Conservation (phyloP, 2,329 filamentous ascomycete genomes). For the Lasiodiplodia citricola region DNA sequence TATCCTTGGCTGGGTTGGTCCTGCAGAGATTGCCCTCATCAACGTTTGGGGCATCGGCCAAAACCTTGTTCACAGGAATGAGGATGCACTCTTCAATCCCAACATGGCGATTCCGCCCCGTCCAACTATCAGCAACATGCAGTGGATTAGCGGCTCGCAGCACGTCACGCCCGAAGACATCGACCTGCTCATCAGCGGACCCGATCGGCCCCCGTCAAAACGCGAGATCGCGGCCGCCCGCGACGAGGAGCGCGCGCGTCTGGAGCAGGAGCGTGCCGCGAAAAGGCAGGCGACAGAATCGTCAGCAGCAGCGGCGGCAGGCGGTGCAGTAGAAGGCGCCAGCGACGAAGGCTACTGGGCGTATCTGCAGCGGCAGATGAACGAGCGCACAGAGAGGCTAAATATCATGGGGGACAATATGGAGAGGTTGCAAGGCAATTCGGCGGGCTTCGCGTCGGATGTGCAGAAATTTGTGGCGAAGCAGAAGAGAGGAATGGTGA, state of each 20-base stretch:
- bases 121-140: constrained; percentile 91
- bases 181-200: constrained; percentile 87
- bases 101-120: constrained; percentile 74
- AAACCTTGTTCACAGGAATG: constrained; percentile 36
- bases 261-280: constrained; percentile 42
- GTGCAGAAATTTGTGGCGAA: constrained; percentile 84
- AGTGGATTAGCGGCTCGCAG: constrained; percentile 96
- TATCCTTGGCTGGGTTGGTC: constrained; percentile 85
- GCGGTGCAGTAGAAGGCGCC: constrained; percentile 31
- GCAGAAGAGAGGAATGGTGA: constrained; percentile 84
- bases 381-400: constrained; percentile 88
- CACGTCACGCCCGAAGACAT: constrained; percentile 86
- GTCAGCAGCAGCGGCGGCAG: constrained; percentile 28
- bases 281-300: constrained; percentile 39
- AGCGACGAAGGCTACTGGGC: constrained; percentile 68
- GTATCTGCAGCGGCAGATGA: constrained; percentile 84
- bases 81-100: constrained; percentile 81
- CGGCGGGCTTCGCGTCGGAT: constrained; percentile 82
- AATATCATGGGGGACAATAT: constrained; percentile 83
- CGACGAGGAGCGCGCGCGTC: constrained; percentile 69
- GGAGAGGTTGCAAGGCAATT: constrained; percentile 80
- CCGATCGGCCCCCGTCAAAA: constrained; percentile 85
- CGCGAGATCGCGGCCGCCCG: constrained; percentile 82
- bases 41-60: constrained; percentile 79
- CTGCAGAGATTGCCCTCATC: constrained; percentile 82